Base-by-base conservation (phyloP, 2,329 filamentous ascomycete species). In the Albifimbria verrucaria region DNA sequence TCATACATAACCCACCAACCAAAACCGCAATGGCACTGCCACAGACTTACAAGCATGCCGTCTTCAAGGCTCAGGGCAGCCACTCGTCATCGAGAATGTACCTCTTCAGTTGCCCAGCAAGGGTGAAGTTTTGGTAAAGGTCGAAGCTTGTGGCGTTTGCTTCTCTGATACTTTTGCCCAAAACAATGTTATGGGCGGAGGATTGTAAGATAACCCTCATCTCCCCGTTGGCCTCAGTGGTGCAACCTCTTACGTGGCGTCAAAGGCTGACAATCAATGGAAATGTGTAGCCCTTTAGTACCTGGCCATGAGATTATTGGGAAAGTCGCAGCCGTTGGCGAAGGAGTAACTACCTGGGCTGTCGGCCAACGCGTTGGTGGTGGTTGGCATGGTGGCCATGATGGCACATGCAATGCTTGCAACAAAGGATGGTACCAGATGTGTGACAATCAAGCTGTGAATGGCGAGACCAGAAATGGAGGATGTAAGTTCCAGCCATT, bases 241-340 rank as follows among this genome's bases (percentile, higher is more conserved):
- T n/a, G n/a, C n/a, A n/a, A n/a, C n/a, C n/a, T n/a, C n/a, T n/a
- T n/a, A n/a, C n/a, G n/a, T n/a, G n/a, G n/a, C n/a, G n/a, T n/a
- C n/a, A n/a, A n/a, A n/a, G n/a, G n/a, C n/a, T n/a, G n/a, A n/a
- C n/a, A n/a, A n/a, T n/a, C n/a, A n/a, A n/a, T n/a, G n/a, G n/a
- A n/a, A n/a, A n/a, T n/a, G n/a, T n/a, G n/a, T n/a, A n/a, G 81
- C 60, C 87, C 87, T 1, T 77, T 82, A 5, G 71, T 85, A 2
- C 84, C 86, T 0, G 89, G 89, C 21, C 89, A 92, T 68, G 88
- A 92, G 66, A 73, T 87, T 32, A 80, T 92, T 51, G 88, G 88
- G 10, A 80, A 82, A 11, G 75, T 92, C 3, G 85, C 82, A 17
- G 80, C 80, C 7, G 66, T 89, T 1, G 83, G 84, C 6, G 72